phyloP scores from a whole-genome alignment of 2,329 filamentous ascomycete species.

The Fusarium sp. region DNA sequence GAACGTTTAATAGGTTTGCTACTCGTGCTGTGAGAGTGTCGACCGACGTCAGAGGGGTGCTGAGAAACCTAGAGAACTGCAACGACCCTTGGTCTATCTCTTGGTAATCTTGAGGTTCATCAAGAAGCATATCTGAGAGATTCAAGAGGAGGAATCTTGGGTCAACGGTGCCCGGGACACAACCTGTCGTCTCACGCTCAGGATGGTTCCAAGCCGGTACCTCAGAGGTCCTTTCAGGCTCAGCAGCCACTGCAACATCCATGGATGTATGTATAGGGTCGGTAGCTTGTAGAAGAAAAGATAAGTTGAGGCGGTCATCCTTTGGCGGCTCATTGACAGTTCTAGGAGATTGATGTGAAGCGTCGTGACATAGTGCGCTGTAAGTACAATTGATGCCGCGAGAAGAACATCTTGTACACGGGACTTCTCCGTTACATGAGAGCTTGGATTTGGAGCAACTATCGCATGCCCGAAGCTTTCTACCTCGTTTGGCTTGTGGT shows the following conservation, averaged over 20 bases:
- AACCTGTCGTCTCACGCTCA: neutral
- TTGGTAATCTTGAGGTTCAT: neutral
- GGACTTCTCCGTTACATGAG: constrained; percentile 10
- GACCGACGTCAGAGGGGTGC: neutral
- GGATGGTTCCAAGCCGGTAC: constrained; percentile 11
- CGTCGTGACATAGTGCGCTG: constrained; percentile 18
- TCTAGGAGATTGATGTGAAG: neutral
- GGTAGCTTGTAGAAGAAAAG: constrained; percentile 18
- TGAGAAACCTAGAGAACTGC: neutral
- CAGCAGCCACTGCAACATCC: constrained; percentile 8
- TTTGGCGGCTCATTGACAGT: neutral
- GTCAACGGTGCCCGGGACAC: constrained; percentile 5
- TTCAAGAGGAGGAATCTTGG: constrained; percentile 22
- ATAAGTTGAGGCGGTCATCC: neutral
- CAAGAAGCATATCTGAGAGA: constrained; percentile 17
- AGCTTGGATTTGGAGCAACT: constrained; percentile 6
- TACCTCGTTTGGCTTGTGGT: constrained; percentile 20
- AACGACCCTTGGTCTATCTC: fast-evolving
- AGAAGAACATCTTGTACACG: constrained; percentile 16
- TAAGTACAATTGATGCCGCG: constrained; percentile 17
- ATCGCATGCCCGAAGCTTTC: constrained; percentile 33
- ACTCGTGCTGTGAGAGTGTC: constrained; percentile 3
- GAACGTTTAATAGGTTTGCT: neutral
- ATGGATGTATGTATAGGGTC: constrained; percentile 16
- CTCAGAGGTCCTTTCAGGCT: constrained; percentile 20